phyloP scores from a whole-genome alignment of 345 rosid genomes.

The Populus alba region DNA sequence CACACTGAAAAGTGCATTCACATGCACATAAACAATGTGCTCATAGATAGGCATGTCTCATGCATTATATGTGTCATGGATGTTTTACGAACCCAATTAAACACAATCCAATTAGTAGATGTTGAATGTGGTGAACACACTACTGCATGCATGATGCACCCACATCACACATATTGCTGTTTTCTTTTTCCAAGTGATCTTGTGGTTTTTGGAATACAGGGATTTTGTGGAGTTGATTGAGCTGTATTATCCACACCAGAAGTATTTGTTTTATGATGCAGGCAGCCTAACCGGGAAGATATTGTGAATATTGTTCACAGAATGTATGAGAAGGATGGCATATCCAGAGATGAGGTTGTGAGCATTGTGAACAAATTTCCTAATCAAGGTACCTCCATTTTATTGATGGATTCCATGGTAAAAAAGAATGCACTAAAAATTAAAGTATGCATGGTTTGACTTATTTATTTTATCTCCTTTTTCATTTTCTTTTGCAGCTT shows the following conservation, averaged over 20 bases:
- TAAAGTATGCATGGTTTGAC: not conserved
- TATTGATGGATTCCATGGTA: not conserved
- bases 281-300: constrained; percentile 92
- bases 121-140: not conserved
- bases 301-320: constrained; percentile 77
- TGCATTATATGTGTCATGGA: not conserved
- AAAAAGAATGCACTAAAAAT: too few species aligned
- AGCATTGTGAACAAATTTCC: constrained; percentile 73
- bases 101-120: not conserved
- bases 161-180: not conserved
- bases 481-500: constrained; percentile 46
- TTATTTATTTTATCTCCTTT: not conserved
- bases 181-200: not conserved
- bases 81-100: not conserved
- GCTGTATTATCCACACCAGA: constrained; percentile 16
- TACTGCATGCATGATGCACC: not conserved
- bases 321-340: constrained; percentile 89
- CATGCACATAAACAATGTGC: not conserved
- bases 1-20: not conserved
- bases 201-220: not conserved
- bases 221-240: not conserved
- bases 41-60: not conserved
- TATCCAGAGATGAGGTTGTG: constrained; percentile 57
- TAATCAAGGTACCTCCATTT: constrained; percentile 63
- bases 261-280: constrained; percentile 31